A percentile compares a stretch with the other conserved stretches of the same genome.
Conservation (phyloP, 2,329 filamentous ascomycete species). For the Aspergillus viridinutans region DNA sequence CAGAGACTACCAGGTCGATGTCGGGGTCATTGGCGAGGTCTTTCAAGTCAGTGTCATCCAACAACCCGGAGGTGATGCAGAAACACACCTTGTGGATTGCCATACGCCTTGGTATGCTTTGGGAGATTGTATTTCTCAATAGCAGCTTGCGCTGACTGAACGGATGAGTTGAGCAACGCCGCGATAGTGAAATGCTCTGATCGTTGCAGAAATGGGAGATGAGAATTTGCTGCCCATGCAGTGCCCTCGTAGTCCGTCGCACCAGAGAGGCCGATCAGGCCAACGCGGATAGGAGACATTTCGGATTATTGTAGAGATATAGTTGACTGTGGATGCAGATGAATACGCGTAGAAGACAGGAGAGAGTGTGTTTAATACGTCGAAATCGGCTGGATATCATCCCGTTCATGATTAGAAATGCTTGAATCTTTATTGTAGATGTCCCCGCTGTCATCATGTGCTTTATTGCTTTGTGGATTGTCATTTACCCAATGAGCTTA, state of each 20-base stretch:
- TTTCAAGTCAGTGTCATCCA: not conserved
- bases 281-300: constrained; percentile 8
- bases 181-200: constrained; percentile 7
- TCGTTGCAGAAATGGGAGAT: constrained; percentile 7
- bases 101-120: constrained; percentile 46
- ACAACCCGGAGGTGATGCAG: not conserved
- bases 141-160: constrained; percentile 5
- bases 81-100: constrained; percentile 38
- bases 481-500: too few species aligned
- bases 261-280: constrained; percentile 8
- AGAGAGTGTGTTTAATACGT: too few species aligned
- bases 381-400: not conserved
- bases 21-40: constrained; percentile 47
- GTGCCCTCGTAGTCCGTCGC: constrained; percentile 5
- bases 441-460: too few species aligned
- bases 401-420: not conserved
- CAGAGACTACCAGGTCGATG: constrained; percentile 51
- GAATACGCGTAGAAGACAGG: not conserved
- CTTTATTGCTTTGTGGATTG: too few species aligned
- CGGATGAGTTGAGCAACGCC: constrained; percentile 9
- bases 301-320: not conserved
- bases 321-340: not conserved
- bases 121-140: constrained; percentile 39
- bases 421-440: not conserved
- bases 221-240: constrained; percentile 6